Base-by-base conservation (phyloP, 805 yeast species). In the Yamadazyma insecticola region DNA sequence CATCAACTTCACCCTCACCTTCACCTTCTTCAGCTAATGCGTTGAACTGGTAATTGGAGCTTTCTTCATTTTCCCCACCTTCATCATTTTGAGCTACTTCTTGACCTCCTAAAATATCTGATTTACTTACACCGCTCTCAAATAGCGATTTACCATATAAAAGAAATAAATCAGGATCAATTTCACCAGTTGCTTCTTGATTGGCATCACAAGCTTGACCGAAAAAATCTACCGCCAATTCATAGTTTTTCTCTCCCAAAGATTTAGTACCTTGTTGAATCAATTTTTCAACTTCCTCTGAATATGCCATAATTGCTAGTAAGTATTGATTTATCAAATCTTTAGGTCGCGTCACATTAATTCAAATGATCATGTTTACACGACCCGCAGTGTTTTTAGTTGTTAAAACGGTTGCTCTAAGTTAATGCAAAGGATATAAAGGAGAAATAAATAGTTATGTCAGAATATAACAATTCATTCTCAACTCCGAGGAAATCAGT, bases 111-210 rank as follows among this genome's bases (percentile, higher is more conserved):
- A 89, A 69, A 4, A 89, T 81, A 26, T 81, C 89, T 2, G 87
- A 77, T 26, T 74, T 80, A 13, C 75, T 61, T 6, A 85, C 82
- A 0, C 89, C 97, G 22, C 75, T 72, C 40, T 79, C 82, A 57
- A 81, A 88, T 22, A 89, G 56, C 1, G 95, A 78, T 51, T 78
- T 77, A 2, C 96, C 96, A 43, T 88, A 88, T 24, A 82, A 55
- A 42, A 71, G 76, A 46, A 88, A 62, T 43, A 86, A 65, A 39
- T 84, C 84, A 4, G 92, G 81, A 41, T 87, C 95, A 26, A 73
- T 72, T n/a, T 74, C 77, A 10, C 70, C 64, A 14, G 68, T 59
- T 23, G 65, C 66, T 9, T 59, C 58, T 29, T 76, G 70, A 42
- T 59, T 68, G 25, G 53, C 39, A 36, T 73, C 81, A 51, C 95